A percentile compares a stretch with the other conserved stretches of the same genome.
Conservation (phyloP, 2,329 filamentous ascomycete species). For the Phialophora tarda region DNA sequence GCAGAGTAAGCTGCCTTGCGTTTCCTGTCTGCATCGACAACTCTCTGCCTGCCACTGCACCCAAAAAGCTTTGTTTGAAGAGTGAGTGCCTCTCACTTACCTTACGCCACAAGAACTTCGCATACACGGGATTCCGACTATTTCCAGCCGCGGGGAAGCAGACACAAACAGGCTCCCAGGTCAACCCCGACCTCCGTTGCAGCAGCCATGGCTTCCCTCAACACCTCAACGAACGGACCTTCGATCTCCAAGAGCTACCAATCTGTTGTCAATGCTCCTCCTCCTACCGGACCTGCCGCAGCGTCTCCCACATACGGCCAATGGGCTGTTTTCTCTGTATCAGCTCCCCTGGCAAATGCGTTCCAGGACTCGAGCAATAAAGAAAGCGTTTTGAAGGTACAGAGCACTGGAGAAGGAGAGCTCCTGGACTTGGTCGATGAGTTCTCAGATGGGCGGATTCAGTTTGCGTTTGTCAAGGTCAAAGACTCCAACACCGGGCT, state of each 20-base stretch:
- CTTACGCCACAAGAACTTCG: neutral
- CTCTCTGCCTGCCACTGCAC: neutral
- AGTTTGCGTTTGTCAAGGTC: conserved; percentile 96
- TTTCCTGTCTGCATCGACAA: conserved; percentile 4
- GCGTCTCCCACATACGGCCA: conserved; percentile 82
- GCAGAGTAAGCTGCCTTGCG: conserved; percentile 25
- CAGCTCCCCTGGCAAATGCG: conserved; percentile 87
- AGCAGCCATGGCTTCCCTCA: conserved; percentile 74
- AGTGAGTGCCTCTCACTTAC: neutral
- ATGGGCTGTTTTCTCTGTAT: conserved; percentile 94
- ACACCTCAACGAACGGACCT: conserved; percentile 77
- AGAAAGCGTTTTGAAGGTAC: conserved; percentile 94
- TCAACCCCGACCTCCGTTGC: conserved; percentile 15
- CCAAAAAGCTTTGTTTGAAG: neutral
- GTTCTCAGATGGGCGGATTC: conserved; percentile 93
- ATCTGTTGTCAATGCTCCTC: conserved; percentile 66
- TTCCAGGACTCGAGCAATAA: conserved; percentile 83
- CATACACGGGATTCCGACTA: neutral
- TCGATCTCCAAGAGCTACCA: conserved; percentile 80
- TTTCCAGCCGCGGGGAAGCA: conserved; percentile 9
- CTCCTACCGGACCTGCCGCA: conserved; percentile 61
- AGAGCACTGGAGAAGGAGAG: conserved; percentile 91
- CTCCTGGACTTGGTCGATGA: conserved; percentile 89
- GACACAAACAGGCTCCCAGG: conserved; percentile 13
- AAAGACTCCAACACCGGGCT: conserved; percentile 90